These are phyloP conservation scores for Aspergillus spinulosporus DNA, from an alignment of 2,329 filamentous ascomycete species.

Conservation along the genomic window DNA sequence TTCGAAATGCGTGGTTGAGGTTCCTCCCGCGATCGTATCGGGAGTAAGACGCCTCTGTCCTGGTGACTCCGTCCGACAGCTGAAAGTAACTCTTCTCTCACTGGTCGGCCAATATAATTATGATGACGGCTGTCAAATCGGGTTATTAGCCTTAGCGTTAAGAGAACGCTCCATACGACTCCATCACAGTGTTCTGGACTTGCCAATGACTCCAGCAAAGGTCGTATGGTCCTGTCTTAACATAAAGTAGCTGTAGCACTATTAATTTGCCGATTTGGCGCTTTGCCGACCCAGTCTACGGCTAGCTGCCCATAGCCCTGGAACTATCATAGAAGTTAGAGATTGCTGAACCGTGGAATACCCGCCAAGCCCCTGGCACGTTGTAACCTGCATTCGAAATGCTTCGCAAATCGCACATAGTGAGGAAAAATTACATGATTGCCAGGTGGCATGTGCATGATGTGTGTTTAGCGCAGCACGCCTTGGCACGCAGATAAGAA, in stretches of 20 bases:
- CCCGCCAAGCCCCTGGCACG: not conserved
- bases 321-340: not conserved
- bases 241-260: not conserved
- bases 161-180: not conserved
- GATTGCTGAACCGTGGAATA: not conserved
- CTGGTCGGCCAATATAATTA: constrained; percentile 6
- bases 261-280: not conserved
- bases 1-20: not conserved
- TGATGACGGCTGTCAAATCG: constrained; percentile 4
- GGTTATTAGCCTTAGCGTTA: constrained; percentile 2
- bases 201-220: not conserved
- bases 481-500: constrained; percentile 7
- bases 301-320: not conserved
- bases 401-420: not conserved
- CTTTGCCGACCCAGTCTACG: not conserved
- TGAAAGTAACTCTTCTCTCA: constrained; percentile 6
- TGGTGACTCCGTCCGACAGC: not conserved
- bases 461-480: constrained; percentile 4
- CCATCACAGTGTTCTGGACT: constrained; percentile 4
- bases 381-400: not conserved
- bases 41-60: not conserved
- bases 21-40: not conserved
- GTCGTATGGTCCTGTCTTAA: not conserved
- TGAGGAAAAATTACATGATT: not conserved
- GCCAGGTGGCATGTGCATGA: not conserved